Evolutionary conservation across 768 basidiomycete species (phyloP).

Genomic region (Boletellus sp.): DNA sequence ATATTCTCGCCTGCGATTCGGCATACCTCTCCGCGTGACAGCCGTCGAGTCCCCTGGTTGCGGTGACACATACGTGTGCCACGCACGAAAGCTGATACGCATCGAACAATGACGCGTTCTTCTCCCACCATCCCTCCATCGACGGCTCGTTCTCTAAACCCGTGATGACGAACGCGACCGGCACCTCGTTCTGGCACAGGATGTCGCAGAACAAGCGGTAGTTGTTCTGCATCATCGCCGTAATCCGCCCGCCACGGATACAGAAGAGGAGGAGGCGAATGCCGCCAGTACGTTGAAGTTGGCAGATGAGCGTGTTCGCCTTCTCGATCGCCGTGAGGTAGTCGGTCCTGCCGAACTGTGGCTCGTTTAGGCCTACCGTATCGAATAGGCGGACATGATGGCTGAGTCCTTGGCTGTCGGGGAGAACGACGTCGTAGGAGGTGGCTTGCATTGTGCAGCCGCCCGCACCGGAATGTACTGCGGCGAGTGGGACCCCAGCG

Average conservation of each 20-base stretch:
- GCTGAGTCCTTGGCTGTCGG: constrained; percentile 11
- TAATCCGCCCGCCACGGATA: constrained; percentile 32
- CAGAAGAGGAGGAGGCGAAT: constrained; percentile 34
- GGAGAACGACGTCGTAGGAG: constrained; percentile 25
- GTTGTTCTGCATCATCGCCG: constrained; percentile 27
- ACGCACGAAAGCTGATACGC: constrained; percentile 18
- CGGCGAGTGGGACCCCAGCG: constrained; percentile 24
- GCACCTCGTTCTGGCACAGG: constrained; percentile 30
- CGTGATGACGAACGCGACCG: constrained; percentile 31
- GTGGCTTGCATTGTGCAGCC: constrained; percentile 36
- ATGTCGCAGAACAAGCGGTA: constrained; percentile 30
- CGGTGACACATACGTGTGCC: constrained; percentile 40
- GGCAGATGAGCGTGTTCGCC: constrained; percentile 34
- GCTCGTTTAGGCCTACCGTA: constrained; percentile 33
- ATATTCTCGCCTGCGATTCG: constrained; percentile 29
- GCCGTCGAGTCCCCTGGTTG: constrained; percentile 26
- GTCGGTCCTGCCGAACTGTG: constrained; percentile 14
- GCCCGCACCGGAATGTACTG: constrained; percentile 24
- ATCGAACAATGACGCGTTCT: constrained; percentile 32
- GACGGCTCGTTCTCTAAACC: constrained; percentile 30
- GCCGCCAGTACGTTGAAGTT: constrained; percentile 29
- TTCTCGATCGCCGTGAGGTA: constrained; percentile 30
- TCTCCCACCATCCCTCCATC: constrained; percentile 35
- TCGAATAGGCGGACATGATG: constrained; percentile 31
- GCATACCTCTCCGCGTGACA: constrained; percentile 28